phyloP scores from a whole-genome alignment of 2,329 filamentous ascomycete species.

The Neonectria magnoliae region DNA sequence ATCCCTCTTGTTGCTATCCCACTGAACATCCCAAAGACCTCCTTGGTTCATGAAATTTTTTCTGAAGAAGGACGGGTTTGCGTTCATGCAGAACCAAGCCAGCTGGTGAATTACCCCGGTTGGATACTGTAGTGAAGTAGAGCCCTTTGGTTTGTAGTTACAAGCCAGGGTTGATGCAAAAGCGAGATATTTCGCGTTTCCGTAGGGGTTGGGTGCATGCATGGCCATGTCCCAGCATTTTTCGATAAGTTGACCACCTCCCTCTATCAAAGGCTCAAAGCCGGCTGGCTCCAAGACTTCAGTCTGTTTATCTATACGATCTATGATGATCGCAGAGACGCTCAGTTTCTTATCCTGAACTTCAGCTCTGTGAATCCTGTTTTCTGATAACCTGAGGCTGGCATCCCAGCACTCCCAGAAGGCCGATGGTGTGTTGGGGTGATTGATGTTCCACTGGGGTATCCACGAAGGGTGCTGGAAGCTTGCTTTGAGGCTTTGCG shows the following conservation, averaged over 20 bases:
- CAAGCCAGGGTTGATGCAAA: background rate
- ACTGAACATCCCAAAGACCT: background rate
- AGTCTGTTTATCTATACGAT: background rate
- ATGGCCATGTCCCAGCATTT: background rate
- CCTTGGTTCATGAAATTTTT: background rate
- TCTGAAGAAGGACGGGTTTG: background rate
- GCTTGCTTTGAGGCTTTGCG: background rate
- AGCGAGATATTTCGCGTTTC: background rate
- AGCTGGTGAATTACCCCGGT: background rate
- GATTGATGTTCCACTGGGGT: background rate
- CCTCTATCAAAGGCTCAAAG: background rate
- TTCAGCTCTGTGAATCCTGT: background rate
- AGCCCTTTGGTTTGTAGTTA: background rate
- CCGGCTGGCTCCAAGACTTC: background rate
- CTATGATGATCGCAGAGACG: background rate
- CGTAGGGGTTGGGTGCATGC: background rate
- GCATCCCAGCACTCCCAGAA: background rate
- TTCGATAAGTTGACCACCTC: background rate
- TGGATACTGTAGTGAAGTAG: background rate
- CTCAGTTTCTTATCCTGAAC: background rate
- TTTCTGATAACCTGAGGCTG: background rate
- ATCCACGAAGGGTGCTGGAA: background rate
- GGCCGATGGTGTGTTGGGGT: background rate
- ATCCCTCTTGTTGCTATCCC: background rate
- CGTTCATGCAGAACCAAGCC: background rate